Conservation (phyloP, 2,329 filamentous ascomycete genomes). For the Neonectria coccinea region DNA sequence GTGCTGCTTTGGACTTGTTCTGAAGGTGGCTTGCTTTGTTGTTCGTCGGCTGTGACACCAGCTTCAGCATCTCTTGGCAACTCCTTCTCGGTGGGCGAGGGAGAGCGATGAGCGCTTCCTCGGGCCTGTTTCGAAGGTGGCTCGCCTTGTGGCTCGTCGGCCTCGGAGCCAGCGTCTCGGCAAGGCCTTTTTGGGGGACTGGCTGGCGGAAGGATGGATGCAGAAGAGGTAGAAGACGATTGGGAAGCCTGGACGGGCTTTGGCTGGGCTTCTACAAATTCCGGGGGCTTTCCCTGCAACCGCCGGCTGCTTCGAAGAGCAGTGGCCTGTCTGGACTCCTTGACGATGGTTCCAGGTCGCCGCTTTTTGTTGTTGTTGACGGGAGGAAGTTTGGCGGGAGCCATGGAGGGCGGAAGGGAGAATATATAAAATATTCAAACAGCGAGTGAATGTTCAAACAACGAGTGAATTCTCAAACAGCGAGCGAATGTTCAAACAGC, state of each 20-base stretch:
- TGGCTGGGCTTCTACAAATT: not conserved
- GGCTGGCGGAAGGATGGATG: too few species aligned
- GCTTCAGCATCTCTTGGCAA: not conserved
- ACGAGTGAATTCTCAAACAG: too few species aligned
- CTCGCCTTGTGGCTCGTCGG: not conserved
- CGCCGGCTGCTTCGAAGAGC: not conserved
- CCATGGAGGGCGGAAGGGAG: not conserved
- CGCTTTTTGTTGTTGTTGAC: not conserved
- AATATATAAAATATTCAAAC: too few species aligned
- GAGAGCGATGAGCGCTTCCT: not conserved
- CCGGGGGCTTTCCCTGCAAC: not conserved
- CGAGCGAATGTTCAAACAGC: too few species aligned
- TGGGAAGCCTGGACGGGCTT: too few species aligned
- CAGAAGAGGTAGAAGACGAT: too few species aligned
- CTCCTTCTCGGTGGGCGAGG: not conserved
- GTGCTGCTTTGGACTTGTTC: not conserved
- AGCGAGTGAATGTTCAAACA: too few species aligned
- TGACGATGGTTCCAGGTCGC: not conserved
- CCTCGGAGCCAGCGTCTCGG: not conserved
- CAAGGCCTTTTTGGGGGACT: too few species aligned
- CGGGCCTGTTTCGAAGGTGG: not conserved
- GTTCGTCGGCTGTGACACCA: not conserved
- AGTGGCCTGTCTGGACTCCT: not conserved
- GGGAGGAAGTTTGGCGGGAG: not conserved
- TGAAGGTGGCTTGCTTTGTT: not conserved